Conservation (phyloP, 1,284 basidiomycete species). For the Ceratobasidium sp. region DNA sequence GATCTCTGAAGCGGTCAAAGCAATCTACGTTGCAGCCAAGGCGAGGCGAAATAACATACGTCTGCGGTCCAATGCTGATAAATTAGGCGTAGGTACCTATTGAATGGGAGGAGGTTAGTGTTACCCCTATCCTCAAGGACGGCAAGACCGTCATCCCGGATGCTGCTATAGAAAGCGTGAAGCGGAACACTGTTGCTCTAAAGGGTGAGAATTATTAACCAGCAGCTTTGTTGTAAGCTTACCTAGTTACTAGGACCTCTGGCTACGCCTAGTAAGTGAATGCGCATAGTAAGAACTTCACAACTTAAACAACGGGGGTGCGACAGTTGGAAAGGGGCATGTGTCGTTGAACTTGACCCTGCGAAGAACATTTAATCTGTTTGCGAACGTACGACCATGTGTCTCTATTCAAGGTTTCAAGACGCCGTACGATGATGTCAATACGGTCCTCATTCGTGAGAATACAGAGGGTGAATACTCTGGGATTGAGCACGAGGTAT, state of each 20-base stretch:
- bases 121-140: slow-evolving; percentile 91
- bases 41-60: slow-evolving; percentile 50
- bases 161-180: slow-evolving; percentile 88
- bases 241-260: slow-evolving; percentile 72
- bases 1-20: slow-evolving; percentile 95
- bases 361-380: slow-evolving; percentile 96
- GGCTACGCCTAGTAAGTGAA: slow-evolving; percentile 85
- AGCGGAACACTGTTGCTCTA: slow-evolving; percentile 96
- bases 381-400: slow-evolving; percentile 98
- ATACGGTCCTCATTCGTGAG: slow-evolving; percentile 98
- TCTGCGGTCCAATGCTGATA: slow-evolving; percentile 1
- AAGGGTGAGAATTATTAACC: slow-evolving; percentile 71
- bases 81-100: slow-evolving; percentile 80
- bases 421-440: slow-evolving; percentile 98
- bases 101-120: slow-evolving; percentile 98
- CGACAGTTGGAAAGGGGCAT: slow-evolving; percentile 94
- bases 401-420: slow-evolving; percentile 96
- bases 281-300: background rate
- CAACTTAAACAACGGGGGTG: background rate
- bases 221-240: background rate
- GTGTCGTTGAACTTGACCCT: slow-evolving; percentile 98
- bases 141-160: slow-evolving; percentile 99
- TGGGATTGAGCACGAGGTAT: slow-evolving; percentile 96
- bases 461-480: slow-evolving; percentile 99
- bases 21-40: slow-evolving; percentile 90